Evolutionary conservation across 345 rosid species (phyloP).

Genomic region (Gossypioides kirkii): DNA sequence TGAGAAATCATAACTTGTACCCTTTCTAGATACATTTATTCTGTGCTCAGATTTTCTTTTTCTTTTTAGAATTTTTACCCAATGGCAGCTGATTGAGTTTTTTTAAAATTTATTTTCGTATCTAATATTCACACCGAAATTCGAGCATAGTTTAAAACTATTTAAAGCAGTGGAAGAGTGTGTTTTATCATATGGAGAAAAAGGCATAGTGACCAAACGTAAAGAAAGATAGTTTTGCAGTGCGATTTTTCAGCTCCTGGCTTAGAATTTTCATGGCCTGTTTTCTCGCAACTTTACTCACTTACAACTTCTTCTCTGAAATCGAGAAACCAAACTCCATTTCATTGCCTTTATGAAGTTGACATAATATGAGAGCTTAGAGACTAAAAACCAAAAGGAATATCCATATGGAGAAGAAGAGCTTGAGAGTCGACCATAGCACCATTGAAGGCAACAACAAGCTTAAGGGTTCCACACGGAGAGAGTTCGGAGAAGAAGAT

Average conservation of each 20-base stretch:
- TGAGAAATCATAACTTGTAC: too few species aligned
- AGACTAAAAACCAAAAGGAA: slow-evolving; percentile 7
- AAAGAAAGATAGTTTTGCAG: neutral
- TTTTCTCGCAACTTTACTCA: neutral
- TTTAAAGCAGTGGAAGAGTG: too few species aligned
- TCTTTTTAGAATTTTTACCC: too few species aligned
- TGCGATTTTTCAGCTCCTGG: neutral
- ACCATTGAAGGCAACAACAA: slow-evolving; percentile 11
- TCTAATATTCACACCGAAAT: too few species aligned
- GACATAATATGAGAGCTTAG: slow-evolving; percentile 9
- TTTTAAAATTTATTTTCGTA: too few species aligned
- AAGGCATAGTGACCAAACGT: neutral
- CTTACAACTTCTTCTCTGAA: neutral
- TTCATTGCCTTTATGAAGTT: neutral
- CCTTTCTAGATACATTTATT: too few species aligned
- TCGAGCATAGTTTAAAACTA: too few species aligned
- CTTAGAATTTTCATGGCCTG: neutral
- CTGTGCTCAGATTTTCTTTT: too few species aligned
- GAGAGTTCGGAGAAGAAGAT: slow-evolving; percentile 46
- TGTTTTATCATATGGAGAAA: too few species aligned
- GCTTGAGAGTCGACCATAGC: slow-evolving; percentile 30
- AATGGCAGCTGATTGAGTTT: too few species aligned
- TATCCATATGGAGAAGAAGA: slow-evolving; percentile 30
- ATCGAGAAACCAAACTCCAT: neutral
- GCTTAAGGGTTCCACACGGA: slow-evolving; percentile 34